Evolutionary conservation across 2,329 filamentous ascomycete species (phyloP).

Genomic region (Monilinia vaccinii-corymbosi): DNA sequence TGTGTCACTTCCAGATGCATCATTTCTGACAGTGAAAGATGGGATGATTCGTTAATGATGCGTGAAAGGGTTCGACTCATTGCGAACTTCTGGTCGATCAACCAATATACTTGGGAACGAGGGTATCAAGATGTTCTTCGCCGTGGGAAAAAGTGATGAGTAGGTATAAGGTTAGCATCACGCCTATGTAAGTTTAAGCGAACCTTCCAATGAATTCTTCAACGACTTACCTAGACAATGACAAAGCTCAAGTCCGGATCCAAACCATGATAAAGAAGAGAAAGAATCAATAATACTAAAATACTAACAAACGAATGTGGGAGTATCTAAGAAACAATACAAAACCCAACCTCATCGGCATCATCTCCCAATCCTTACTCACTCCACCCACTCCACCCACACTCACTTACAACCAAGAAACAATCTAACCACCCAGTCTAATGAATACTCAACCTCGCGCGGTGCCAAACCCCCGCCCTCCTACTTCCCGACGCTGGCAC

Average conservation of each 20-base stretch:
- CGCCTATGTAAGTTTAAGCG: neutral
- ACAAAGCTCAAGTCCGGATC: neutral
- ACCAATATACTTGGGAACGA: neutral
- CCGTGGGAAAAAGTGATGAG: no score
- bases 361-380: neutral
- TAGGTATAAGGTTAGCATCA: neutral
- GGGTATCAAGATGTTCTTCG: neutral
- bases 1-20: neutral
- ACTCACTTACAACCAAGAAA: neutral
- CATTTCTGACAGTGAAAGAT: neutral
- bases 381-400: neutral
- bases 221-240: neutral
- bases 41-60: neutral
- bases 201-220: neutral
- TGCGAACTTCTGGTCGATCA: neutral
- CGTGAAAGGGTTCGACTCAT: neutral
- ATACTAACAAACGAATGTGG: neutral
- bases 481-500: slow-evolving; percentile 9
- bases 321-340: neutral
- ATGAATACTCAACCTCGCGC: slow-evolving; percentile 28
- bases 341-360: neutral
- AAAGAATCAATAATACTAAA: neutral
- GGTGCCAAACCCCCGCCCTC: slow-evolving; percentile 24
- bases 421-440: slow-evolving; percentile 7
- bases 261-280: neutral